Percentiles rank a stretch among this genome's conserved stretches.
Conservation (phyloP, 495 filamentous ascomycete species). For the Aspergillus ellipticus region DNA sequence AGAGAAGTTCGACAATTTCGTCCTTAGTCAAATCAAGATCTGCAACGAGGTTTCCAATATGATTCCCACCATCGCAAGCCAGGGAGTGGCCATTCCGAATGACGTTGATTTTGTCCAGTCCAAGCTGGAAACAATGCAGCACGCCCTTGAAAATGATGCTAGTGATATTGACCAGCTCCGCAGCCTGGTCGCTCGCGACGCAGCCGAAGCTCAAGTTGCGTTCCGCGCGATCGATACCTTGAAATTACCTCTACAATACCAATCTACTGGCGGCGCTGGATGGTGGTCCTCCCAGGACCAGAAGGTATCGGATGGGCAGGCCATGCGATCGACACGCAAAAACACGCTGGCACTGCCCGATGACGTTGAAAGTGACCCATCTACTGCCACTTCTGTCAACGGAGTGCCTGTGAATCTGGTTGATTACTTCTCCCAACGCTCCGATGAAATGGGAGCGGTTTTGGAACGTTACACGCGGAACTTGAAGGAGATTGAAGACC, state of each 20-base stretch:
- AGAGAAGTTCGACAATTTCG: constrained; percentile 66
- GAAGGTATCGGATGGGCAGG: constrained; percentile 37
- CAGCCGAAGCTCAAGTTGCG: constrained; percentile 65
- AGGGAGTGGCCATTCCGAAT: constrained; percentile 61
- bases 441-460: constrained; percentile 66
- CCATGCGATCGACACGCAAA: constrained; percentile 39
- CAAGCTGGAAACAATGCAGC: constrained; percentile 70
- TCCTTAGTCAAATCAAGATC: constrained; percentile 64
- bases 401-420: constrained; percentile 58
- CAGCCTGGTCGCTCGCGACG: constrained; percentile 60
- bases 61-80: constrained; percentile 57
- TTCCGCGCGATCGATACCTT: constrained; percentile 75
- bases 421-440: constrained; percentile 68
- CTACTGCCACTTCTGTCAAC: constrained; percentile 34
- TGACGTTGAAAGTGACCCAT: constrained; percentile 57
- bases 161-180: constrained; percentile 64
- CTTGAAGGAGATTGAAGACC: constrained; percentile 76
- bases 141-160: constrained; percentile 68
- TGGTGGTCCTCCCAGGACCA: constrained; percentile 48
- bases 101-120: constrained; percentile 72
- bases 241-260: constrained; percentile 71
- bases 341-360: constrained; percentile 48
- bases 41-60: constrained; percentile 43
- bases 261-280: constrained; percentile 40
- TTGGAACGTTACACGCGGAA: constrained; percentile 64